Base-by-base conservation (phyloP, 1,284 basidiomycete genomes). In the Porogramme epimiltina region DNA sequence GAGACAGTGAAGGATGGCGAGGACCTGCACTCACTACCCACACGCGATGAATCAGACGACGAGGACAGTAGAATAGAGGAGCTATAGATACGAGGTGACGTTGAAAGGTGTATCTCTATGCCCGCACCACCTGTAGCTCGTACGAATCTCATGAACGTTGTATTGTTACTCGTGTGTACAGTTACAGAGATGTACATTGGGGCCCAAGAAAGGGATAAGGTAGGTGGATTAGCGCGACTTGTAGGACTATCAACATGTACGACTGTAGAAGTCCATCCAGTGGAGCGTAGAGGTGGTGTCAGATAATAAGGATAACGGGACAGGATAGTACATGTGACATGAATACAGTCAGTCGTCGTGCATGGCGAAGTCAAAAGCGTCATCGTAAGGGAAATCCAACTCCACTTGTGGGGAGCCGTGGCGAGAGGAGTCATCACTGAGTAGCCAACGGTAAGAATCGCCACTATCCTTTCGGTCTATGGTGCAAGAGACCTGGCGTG, bases 31-130 rank as follows among this genome's bases (percentile, higher is more conserved):
- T 52, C 56, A 20, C 45, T 61, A 4, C 59, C 47, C 34, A 58
- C 59, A 45, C 57, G 49, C 4, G 64, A 64, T 20, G 67, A 67
- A 11, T 66, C 66, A 19, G 69, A 66, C 47, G 78, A 81, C 38
- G 82, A 82, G 55, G 83, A 85, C 58, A 68, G 70, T 50, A 75
- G 64, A 62, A 84, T 85, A 71, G 62, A 66, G 50, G 58, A 62
- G 50, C 52, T 62, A 25, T 62, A 43, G 25, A 22, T 16, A 5
- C 13, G 8, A 37, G 34, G 34, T 16, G 34, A 37, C n/a, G 5
- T 16, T 25, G 3, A 19, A 24, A 59, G 38, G 25, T 49, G 52
- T 55, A 62, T 50, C 23, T 5, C 19, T 33, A 47, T 18, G 31
- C 45, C 25, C 34, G 34, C n/a, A 16, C n/a, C 16, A 24, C 13